Evolutionary conservation across 768 basidiomycete genomes (phyloP), one percentile per base, ranked within the genome.

Genomic region (Daedalea quercina): DNA sequence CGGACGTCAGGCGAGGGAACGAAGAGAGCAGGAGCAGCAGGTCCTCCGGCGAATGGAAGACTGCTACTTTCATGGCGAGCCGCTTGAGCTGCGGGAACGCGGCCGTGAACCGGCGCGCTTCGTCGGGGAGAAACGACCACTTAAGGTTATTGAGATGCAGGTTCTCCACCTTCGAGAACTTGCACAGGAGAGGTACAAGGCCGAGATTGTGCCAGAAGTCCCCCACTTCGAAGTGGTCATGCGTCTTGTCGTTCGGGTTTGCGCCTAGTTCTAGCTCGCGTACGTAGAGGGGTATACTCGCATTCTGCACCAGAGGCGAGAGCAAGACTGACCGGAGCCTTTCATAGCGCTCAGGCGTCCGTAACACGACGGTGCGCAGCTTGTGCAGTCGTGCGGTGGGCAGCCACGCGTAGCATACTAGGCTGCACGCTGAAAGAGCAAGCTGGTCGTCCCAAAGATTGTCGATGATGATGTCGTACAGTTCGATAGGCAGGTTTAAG

Each of bases 381-480:
- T 51, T 41, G 41, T 58, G 57, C 28, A 17, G 43, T n/a, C 49
- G 49, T 20, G 44, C 20, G 15, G 57, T n/a, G 8, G 54, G 45
- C 15, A 52, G 35, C 57, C 54, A 62, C 28, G 49, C 9, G 7
- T 42, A 53, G 50, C 55, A 62, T 7, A 52, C 37, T 22, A 59
- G 56, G 25, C 56, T 57, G 50, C 58, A 60, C 19, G 22, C 37
- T 35, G 50, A 47, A 25, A 62, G 58, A 3, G 51, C 43, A 9
- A 9, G 33, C 3, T 15, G 17, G 28, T 57, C 54, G 24, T 53
- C 49, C 35, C 51, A 45, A 33, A 59, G 47, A 33, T 44, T 51
- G 51, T 62, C 60, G 54, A 62, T 54, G 47, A 62, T 57, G n/a
- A 49, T 54, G 17, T 60, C 53, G 25, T 42, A 51, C 3, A 62